phyloP scores from a whole-genome alignment of 1,284 basidiomycete species.

The Anthracocystis panici-leucophaei region DNA sequence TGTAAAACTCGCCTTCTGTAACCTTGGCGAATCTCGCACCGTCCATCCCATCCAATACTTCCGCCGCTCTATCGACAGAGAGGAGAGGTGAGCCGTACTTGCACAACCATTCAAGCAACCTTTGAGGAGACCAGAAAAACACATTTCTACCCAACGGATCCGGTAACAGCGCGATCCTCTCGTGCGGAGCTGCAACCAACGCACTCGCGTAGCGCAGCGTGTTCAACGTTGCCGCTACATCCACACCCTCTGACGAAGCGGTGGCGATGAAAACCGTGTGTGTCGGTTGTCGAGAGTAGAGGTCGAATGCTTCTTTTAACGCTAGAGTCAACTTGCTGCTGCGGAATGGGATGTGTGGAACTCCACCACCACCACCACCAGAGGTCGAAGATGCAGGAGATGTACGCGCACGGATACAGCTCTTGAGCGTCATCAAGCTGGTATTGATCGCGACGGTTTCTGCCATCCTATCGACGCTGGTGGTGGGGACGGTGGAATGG shows the following conservation, averaged over 20 bases:
- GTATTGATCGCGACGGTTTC: conserved; percentile 45
- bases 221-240: conserved; percentile 29
- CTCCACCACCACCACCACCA: background rate
- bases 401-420: conserved; percentile 27
- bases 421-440: conserved; percentile 37
- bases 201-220: conserved; percentile 28
- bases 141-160: conserved; percentile 19
- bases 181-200: conserved; percentile 9
- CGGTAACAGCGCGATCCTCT: conserved; percentile 15
- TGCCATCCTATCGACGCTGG: conserved; percentile 15
- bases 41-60: conserved; percentile 11
- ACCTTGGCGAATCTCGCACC: conserved; percentile 17
- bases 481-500: conserved; percentile 5
- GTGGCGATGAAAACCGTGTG: conserved; percentile 45
- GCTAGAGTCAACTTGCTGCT: conserved; percentile 36
- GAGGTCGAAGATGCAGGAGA: background rate
- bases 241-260: conserved; percentile 8
- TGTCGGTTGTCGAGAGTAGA: conserved; percentile 30
- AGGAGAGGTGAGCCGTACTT: conserved; percentile 15
- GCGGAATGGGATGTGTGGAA: conserved; percentile 38
- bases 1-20: conserved; percentile 21
- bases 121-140: conserved; percentile 25
- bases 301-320: conserved; percentile 43
- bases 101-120: conserved; percentile 12
- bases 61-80: background rate